Evolutionary conservation across 805 yeast genomes (phyloP), one percentile per base, ranked within the genome.

Genomic region (Candida nemodendra): DNA sequence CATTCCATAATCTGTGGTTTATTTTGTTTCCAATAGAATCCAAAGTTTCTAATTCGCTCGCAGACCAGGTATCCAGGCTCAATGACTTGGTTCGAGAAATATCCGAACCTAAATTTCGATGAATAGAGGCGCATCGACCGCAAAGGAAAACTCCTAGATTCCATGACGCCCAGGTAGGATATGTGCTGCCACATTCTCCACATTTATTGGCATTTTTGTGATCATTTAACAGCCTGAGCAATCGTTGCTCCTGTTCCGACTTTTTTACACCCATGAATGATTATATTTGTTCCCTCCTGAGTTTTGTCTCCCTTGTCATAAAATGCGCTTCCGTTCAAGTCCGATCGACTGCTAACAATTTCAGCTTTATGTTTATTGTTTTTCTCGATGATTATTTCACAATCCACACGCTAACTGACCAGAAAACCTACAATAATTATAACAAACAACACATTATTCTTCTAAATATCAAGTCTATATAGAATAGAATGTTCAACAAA

Each of bases 81-180:
- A 87, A 64, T 0, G 90, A 81, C 52, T 84, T 84, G 6, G 85
- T 86, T 34, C 68, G 63, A 4, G 90, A 80, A 9, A 81, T 61
- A 27, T 78, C 78, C 2, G 69, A 50, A 0, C 88, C 85, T 29
- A 85, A 66, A 39, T 74, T 74, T 43, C 87, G 68, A 60, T 87
- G 95, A 23, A 80, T 71, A 3, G 86, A 78, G 7, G 95, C 91
- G 70, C 95, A 87, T 47, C 93, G 67, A 12, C 93, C 93, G 65
- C 95, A 87, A 13, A 87, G 65, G 42, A 87, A 79, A 4, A 85
- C 64, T 18, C 95, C 95, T 29, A 85, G 50, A 30, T 64, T 61
- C 62, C 60, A 61, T 8, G 66, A 60, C 3, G 69, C 67, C 69
- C 68, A 64, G 4, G 84, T 85, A 7, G 95, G 93, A 58, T 73